Percentiles rank a stretch among this genome's conserved stretches.
Evolutionary conservation across 2,329 filamentous ascomycete genomes (phyloP).

Genomic region (Emergomyces africanus): DNA sequence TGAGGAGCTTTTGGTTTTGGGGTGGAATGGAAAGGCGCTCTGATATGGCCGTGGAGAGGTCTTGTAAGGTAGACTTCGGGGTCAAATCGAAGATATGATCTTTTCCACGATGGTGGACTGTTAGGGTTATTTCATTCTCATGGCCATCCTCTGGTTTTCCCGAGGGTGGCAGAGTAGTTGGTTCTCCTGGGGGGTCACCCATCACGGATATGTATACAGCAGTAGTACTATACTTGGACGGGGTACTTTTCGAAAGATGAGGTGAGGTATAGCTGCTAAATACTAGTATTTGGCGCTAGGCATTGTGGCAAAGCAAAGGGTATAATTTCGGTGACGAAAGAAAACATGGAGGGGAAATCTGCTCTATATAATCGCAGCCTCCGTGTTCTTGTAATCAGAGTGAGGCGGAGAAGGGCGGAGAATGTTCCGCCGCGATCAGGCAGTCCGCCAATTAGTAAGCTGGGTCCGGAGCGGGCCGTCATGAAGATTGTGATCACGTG

Average conservation of each 20-base stretch:
- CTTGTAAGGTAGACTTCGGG: slow-evolving; percentile 38
- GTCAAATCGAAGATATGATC: slow-evolving; percentile 37
- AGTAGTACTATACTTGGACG: neutral
- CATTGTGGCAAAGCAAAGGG: neutral
- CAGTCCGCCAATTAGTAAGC: neutral
- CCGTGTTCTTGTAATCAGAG: neutral
- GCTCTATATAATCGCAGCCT: neutral
- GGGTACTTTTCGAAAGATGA: neutral
- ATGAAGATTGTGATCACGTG: too few relatives aligned
- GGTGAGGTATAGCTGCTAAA: neutral
- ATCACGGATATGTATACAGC: neutral
- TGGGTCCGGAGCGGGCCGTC: too few relatives aligned
- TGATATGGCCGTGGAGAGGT: slow-evolving; percentile 26
- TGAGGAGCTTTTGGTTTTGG: slow-evolving; percentile 33
- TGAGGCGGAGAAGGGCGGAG: neutral
- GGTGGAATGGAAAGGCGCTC: slow-evolving; percentile 25
- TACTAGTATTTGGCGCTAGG: neutral
- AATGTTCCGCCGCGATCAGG: neutral
- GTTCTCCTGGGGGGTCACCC: neutral
- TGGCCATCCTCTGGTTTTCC: neutral
- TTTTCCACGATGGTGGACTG: slow-evolving; percentile 43
- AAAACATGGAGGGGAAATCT: neutral
- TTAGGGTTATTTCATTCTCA: slow-evolving; percentile 25
- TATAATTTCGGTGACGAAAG: neutral
- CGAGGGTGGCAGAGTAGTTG: neutral